Evolutionary conservation across 192 early-diverging fungal genomes (phyloP), one percentile per base, ranked within the genome.

Genomic region (Entomortierella parvispora): DNA sequence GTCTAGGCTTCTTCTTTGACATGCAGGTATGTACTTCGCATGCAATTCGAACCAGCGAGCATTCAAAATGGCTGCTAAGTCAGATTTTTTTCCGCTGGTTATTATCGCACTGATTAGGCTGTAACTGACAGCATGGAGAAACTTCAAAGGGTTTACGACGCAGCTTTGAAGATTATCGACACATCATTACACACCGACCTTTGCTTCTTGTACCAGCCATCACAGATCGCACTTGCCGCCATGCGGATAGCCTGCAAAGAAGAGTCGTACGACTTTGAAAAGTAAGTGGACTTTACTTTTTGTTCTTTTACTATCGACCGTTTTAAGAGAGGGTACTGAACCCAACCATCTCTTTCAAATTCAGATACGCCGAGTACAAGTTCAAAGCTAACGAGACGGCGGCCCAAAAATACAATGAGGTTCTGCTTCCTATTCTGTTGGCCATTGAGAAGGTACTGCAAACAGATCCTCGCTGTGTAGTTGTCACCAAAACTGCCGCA

Each of bases 151-250:
- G 80, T 84, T 5, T 90, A 90, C 51, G 85, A 88, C 18, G 78
- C 82, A 48, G 84, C 87, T 0, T 58, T 82, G 28, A 77, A 80
- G 37, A 68, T 72, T 32, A 90, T 92, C 54, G 82, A 84, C 25
- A 81, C 81, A 25, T 88, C 90, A 5, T 68, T 94, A 22, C 71
- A 89, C 45, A 92, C 93, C 0, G 93, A 94, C 53, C 76, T 90
- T n/a, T 84, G 86, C 31, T 91, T 93, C 61, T 58, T 89, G 34
- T 94, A 93, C 69, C 90, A 91, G 68, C 90, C 93, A 34, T 82
- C 91, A 4, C 93, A 94, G 82, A 88, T 93, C 60, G 91, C 91
- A 2, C 53, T 94, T 62, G 89, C 89, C 4, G 83, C 86, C 17
- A 71, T 91, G 68, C 82, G 84, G 72, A 72, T 92, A 55, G 87